Evolutionary conservation across 2,329 filamentous ascomycete genomes (phyloP), one percentile per base, ranked within the genome.

Genomic region (Botrytis squamosa): DNA sequence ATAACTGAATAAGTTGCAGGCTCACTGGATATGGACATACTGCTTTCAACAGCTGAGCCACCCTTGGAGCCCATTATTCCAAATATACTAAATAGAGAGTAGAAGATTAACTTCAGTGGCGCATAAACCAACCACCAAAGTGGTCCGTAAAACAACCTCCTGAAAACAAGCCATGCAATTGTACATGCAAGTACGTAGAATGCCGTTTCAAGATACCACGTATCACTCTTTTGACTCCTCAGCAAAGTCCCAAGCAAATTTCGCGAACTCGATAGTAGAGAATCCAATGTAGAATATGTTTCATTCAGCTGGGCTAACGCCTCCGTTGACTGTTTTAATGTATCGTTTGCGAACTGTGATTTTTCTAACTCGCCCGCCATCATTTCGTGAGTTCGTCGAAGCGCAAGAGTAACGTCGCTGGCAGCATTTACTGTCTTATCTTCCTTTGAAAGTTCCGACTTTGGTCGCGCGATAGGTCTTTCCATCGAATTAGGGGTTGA

Each of bases 201-300:
- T 3, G 95, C 90, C 55, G 93, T 97, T 83, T 96, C 92, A 49
- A 99, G 88, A 81, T 99, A 99, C 96, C 96, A 99, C 3, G 95
- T 98, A 81, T 99, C 96, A 77, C 92, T 96, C 86, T 99, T 99
- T 81, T 97, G 94, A 76, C 93, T 96, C 75, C 90, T 89, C 65
- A 98, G 84, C 64, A 99, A 85, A 29, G 93, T 93, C 10, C 90
- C 89, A 12, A 98, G 88, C 29, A 99, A 85, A 72, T 90, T 91
- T 76, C 89, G 88, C 64, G 93, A 95, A 73, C 89, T 92, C 4
- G 88, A 86, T 55, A 99, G 86, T 80, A 98, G 87, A 20, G 89
- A 88, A 78, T 95, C 93, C 8, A 98, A 88, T 68, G 90, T 90
- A 33, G 87, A 90, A 83, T 99, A 99, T 55, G 89, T 92, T 79